A percentile compares a stretch with the other conserved stretches of the same genome.
Evolutionary conservation across 345 rosid genomes (phyloP).

Genomic region (Gossypium turneri): DNA sequence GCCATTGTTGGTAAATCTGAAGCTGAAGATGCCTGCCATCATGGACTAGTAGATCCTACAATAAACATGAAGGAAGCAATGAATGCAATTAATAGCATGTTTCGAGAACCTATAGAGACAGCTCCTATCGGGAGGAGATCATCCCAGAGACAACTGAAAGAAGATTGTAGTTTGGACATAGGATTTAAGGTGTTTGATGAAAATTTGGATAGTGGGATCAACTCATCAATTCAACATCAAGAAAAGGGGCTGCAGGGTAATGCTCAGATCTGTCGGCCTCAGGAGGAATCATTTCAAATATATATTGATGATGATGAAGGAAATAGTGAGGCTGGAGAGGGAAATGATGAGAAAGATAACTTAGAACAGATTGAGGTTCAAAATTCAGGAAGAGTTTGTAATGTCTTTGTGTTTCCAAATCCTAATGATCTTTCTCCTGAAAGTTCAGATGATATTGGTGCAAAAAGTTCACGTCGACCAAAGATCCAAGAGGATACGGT

Average conservation of each 20-base stretch:
- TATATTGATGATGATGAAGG: slow-evolving; percentile 65
- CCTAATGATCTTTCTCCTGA: slow-evolving; percentile 63
- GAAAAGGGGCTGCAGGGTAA: slow-evolving; percentile 26
- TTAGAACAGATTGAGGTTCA: slow-evolving; percentile 22
- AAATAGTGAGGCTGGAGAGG: slow-evolving; percentile 29
- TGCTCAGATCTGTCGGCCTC: slow-evolving; percentile 29
- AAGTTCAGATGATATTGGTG: slow-evolving; percentile 39
- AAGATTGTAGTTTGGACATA: slow-evolving; percentile 28
- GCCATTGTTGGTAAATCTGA: slow-evolving; percentile 70
- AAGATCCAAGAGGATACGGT: slow-evolving; percentile 84
- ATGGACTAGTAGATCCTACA: slow-evolving; percentile 85
- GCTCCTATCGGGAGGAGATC: slow-evolving; percentile 48
- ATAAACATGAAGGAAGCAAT: slow-evolving; percentile 85
- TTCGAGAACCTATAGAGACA: slow-evolving; percentile 71
- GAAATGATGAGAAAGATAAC: slow-evolving; percentile 28
- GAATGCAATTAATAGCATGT: slow-evolving; percentile 79
- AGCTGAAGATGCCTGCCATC: slow-evolving; percentile 79
- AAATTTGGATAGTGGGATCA: slow-evolving; percentile 25
- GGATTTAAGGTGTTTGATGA: slow-evolving; percentile 60
- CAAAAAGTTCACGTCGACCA: slow-evolving; percentile 35
- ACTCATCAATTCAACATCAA: slow-evolving; percentile 17
- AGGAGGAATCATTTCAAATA: slow-evolving; percentile 48
- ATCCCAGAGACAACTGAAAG: slow-evolving; percentile 34
- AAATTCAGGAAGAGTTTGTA: slow-evolving; percentile 18
- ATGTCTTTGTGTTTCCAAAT: slow-evolving; percentile 51